Conservation (phyloP, 2,329 filamentous ascomycete species). For the Tolypocladium cylindrosporum region DNA sequence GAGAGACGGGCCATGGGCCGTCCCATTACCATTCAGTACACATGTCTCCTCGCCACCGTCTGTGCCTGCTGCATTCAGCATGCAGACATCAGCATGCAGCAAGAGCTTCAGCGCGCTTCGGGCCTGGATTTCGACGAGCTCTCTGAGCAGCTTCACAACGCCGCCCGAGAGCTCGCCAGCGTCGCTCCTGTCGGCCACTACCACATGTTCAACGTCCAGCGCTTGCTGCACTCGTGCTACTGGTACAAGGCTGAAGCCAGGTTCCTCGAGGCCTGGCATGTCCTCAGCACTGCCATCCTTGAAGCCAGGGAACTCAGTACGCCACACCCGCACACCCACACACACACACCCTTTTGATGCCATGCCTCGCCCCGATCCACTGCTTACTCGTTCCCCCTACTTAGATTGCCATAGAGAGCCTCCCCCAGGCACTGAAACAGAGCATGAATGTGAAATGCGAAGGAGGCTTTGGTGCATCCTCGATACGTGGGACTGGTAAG, state of each 20-base stretch:
- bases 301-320: slow-evolving; percentile 19
- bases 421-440: slow-evolving; percentile 8
- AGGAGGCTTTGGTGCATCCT: slow-evolving; percentile 21
- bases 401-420: slow-evolving; percentile 15
- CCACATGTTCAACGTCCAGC: slow-evolving; percentile 17
- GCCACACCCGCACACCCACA: background rate
- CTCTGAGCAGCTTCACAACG: slow-evolving; percentile 14
- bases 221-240: slow-evolving; percentile 18
- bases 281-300: slow-evolving; percentile 18
- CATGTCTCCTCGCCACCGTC: slow-evolving; percentile 17
- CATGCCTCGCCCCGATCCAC: no score
- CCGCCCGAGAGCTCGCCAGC: slow-evolving; percentile 14
- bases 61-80: slow-evolving; percentile 20
- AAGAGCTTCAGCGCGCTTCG: slow-evolving; percentile 11
- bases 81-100: slow-evolving; percentile 10
- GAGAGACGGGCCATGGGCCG: slow-evolving; percentile 8
- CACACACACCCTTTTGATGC: background rate
- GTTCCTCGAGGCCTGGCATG: slow-evolving; percentile 20
- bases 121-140: slow-evolving; percentile 9
- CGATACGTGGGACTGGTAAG: slow-evolving; percentile 23
- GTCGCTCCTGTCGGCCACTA: slow-evolving; percentile 16
- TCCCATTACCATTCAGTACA: slow-evolving; percentile 17
- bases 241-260: slow-evolving; percentile 23
- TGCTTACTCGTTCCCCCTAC: background rate
- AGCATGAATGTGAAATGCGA: slow-evolving; percentile 21